Evolutionary conservation across 768 basidiomycete genomes (phyloP).

Genomic region (Tubosaeta sp.): DNA sequence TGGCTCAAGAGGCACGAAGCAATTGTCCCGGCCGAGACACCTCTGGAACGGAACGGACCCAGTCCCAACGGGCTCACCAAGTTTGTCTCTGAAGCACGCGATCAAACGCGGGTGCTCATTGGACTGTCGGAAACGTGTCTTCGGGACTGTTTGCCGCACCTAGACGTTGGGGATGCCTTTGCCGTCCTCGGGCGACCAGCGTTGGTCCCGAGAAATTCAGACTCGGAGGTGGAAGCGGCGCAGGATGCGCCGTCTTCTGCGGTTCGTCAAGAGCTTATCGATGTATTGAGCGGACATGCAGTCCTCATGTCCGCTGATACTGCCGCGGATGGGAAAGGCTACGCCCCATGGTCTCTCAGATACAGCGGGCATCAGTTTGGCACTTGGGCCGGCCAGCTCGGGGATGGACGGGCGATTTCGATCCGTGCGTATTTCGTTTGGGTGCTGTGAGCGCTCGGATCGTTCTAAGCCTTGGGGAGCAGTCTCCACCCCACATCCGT

Average conservation of each 20-base stretch:
- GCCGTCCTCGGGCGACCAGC: slow-evolving; percentile 57
- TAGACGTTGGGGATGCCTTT: slow-evolving; percentile 86
- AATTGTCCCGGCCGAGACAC: slow-evolving; percentile 24
- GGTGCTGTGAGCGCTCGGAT: neutral
- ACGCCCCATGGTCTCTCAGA: slow-evolving; percentile 74
- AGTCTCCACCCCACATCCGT: slow-evolving; percentile 79
- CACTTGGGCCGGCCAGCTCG: slow-evolving; percentile 88
- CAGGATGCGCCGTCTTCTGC: slow-evolving; percentile 25
- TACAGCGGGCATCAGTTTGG: slow-evolving; percentile 95
- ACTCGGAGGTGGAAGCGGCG: slow-evolving; percentile 25
- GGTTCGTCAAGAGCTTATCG: slow-evolving; percentile 66
- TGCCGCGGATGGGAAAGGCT: slow-evolving; percentile 31
- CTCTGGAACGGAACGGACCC: neutral
- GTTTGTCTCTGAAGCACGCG: slow-evolving; percentile 46
- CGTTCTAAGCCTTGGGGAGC: slow-evolving; percentile 4
- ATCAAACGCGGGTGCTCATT: slow-evolving; percentile 57
- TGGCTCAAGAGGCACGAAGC: slow-evolving; percentile 73
- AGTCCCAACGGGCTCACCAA: slow-evolving; percentile 35
- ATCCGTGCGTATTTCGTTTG: slow-evolving; percentile 44
- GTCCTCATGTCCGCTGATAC: slow-evolving; percentile 48
- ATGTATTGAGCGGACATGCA: slow-evolving; percentile 75
- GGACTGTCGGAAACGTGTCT: slow-evolving; percentile 68
- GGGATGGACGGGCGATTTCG: slow-evolving; percentile 93
- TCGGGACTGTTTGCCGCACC: slow-evolving; percentile 73
- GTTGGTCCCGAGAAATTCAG: slow-evolving; percentile 32